These are phyloP conservation scores for Talaromyces rugulosus DNA, from an alignment of 2,329 filamentous ascomycete genomes.

Conservation along the genomic window DNA sequence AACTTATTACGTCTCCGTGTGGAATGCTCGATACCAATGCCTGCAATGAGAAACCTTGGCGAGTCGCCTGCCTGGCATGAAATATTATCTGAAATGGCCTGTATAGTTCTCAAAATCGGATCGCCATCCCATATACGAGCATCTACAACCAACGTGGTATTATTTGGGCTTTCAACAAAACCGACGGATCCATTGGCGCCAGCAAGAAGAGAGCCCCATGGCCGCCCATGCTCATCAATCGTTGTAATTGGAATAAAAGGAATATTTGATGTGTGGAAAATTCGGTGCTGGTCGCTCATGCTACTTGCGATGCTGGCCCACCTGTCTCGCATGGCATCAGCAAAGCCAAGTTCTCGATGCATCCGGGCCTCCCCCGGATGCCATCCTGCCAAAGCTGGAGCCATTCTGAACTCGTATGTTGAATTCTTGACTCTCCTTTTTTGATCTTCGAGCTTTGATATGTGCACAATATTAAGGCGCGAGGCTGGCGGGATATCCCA, in stretches of 20 bases:
- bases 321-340: conserved; percentile 14
- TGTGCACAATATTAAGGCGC: no score
- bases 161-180: conserved; percentile 13
- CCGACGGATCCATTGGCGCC: conserved; percentile 15
- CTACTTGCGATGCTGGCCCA: conserved; percentile 10
- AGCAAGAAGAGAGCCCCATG: conserved; percentile 18
- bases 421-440: background rate
- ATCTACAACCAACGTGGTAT: background rate
- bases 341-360: conserved; percentile 17
- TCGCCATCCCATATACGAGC: background rate
- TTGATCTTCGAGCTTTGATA: background rate
- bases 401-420: background rate
- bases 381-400: conserved; percentile 16
- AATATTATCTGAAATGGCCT: background rate
- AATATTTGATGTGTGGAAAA: conserved; percentile 19
- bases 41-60: conserved; percentile 15
- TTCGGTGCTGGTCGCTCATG: conserved; percentile 18
- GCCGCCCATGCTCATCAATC: conserved; percentile 16
- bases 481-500: no score
- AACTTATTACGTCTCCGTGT: conserved; percentile 20
- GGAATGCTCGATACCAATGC: conserved; percentile 18
- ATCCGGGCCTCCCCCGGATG: conserved; percentile 18
- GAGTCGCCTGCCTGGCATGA: background rate
- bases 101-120: background rate
- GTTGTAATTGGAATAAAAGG: conserved; percentile 17